Evolutionary conservation across 2,329 filamentous ascomycete genomes (phyloP).

Genomic region (Phaeoacremonium minimum): DNA sequence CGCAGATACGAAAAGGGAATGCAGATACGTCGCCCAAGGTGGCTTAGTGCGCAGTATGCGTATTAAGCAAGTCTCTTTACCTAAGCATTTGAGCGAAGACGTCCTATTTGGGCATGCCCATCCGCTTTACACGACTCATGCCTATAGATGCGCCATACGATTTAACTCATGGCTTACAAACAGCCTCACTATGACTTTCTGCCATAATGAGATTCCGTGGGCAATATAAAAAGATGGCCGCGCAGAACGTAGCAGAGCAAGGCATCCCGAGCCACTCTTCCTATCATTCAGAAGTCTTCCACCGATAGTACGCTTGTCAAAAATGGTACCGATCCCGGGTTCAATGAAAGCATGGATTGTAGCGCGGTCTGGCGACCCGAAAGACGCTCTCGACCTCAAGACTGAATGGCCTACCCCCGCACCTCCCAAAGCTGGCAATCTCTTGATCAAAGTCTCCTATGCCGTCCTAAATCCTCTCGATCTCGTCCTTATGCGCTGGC

Average conservation of each 20-base stretch:
- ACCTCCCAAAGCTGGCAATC: constrained; percentile 4
- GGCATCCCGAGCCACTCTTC: not conserved
- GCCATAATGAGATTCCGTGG: not conserved
- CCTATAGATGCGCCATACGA: not conserved
- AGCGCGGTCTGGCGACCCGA: constrained; percentile 8
- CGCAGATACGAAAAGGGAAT: not conserved
- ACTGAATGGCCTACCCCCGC: constrained; percentile 11
- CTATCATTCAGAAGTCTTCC: not conserved
- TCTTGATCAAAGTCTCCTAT: constrained; percentile 15
- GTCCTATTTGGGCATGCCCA: not conserved
- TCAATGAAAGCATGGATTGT: constrained; percentile 14
- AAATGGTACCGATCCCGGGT: not conserved
- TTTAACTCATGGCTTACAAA: not conserved
- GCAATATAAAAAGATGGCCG: not conserved
- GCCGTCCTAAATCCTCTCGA: constrained; percentile 16
- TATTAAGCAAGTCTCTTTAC: not conserved
- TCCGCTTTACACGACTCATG: not conserved
- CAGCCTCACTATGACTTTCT: not conserved
- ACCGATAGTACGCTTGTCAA: not conserved
- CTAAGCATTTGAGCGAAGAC: not conserved
- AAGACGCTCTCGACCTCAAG: constrained; percentile 12
- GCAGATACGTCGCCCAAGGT: not conserved
- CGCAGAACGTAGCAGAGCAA: not conserved
- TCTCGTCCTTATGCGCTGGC: constrained; percentile 12
- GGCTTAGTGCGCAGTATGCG: not conserved